A percentile compares a stretch with the other conserved stretches of the same genome.
Conservation (phyloP, 106 monocot species). For the Xerophyta viscosa region DNA sequence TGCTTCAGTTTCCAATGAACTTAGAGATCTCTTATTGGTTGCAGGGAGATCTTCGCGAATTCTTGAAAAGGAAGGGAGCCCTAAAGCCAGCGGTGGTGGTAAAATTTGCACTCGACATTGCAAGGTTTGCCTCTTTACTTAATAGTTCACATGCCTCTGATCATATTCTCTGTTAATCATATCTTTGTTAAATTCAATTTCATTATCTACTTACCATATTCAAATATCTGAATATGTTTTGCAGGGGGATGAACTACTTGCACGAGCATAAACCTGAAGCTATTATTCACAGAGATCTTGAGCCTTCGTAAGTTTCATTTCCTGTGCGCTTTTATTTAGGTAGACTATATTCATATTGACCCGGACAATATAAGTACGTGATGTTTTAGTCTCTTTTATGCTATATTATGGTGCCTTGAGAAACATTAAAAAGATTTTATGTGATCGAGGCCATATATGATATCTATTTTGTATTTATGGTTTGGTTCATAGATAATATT, state of each 20-base stretch:
- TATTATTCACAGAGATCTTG: constrained; percentile 97
- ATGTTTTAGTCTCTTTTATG: no score
- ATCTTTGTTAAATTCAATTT: not conserved
- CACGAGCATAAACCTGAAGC: constrained; percentile 96
- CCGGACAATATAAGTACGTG: no score
- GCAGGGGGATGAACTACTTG: constrained; percentile 93
- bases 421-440: no score
- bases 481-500: no score
- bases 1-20: not conserved
- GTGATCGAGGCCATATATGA: no score
- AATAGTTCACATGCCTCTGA: not conserved
- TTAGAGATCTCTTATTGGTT: constrained; percentile 2
- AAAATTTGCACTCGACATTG: constrained; percentile 86
- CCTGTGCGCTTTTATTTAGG: not conserved
- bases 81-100: constrained; percentile 61
- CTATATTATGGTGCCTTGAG: no score
- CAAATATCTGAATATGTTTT: not conserved
- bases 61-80: constrained; percentile 58
- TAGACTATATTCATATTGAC: no score
- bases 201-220: not conserved
- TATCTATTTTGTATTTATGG: no score
- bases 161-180: not conserved
- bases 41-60: constrained; percentile 75
- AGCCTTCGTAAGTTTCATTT: constrained; percentile 70
- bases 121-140: constrained; percentile 44